Evolutionary conservation across 768 basidiomycete genomes (phyloP), one percentile per base, ranked within the genome.

Genomic region (Hygrocybe coccinea): DNA sequence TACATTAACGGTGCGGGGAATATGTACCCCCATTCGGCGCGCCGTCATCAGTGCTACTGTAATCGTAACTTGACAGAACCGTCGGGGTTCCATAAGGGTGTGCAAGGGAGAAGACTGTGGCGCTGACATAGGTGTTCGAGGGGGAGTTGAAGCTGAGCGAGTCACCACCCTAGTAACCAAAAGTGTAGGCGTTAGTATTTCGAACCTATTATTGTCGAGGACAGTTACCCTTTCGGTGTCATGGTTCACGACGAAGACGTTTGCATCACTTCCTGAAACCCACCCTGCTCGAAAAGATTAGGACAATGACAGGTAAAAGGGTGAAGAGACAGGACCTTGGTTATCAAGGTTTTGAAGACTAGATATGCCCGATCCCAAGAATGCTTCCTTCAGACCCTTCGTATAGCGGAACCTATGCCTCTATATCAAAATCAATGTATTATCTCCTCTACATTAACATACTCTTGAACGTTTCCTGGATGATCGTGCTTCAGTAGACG

Each of bases 221-320:
- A n/a, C n/a, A n/a, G n/a, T n/a, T 45, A 78, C 79, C 44, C 86
- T 69, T 65, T 87, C 86, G 1, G 85, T 87, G 59, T 87, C 86
- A 54, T 87, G 86, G 60, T 87, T 85, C 0, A 79, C 71, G 3
- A 87, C 84, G 56, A 87, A 87, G 5, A 82, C 78, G 58, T 87
- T 87, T 0, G 85, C 85, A 14, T 63, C 60, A 0, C 65, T 69
- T 1, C 83, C 75, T 0, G 78, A 43, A 1, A 86, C 71, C 85
- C 84, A 88, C 1, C 83, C 83, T 84, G 48, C 65, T 29, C 29
- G 4, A 29, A 8, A 3, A 29, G 8, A 8, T 29, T n/a, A 8
- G 8, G 29, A 3, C 29, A 29, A 4, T 29, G 29, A 29, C 8
- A n/a, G n/a, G 8, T 29, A 8, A 29, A 29, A 8, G 8, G 8